Base-by-base conservation (phyloP, 1,284 basidiomycete species). In the Cryptococcus sp. region DNA sequence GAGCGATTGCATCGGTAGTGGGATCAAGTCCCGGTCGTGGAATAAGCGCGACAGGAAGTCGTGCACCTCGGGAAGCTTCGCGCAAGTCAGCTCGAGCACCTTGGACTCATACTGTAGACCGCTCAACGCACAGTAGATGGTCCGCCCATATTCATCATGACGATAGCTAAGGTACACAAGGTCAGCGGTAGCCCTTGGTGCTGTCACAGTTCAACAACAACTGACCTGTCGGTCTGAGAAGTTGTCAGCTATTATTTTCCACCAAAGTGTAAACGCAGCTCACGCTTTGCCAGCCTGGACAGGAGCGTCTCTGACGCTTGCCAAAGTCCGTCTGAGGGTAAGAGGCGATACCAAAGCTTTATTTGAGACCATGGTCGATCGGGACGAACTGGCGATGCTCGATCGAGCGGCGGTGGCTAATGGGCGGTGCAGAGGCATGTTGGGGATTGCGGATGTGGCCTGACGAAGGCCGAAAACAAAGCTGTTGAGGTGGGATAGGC, bases 111-210 rank as follows among this genome's bases (percentile, higher is more conserved):
- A 55, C 7, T 20, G 20, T 1, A 19, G 40, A 39, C 46, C 6
- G 35, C 27, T 5, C 22, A n/a, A 38, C 46, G 77, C 73, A 91
- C 91, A 51, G 92, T 96, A 44, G 89, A 86, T 11, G 95, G 95
- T 0, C 95, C 95, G 48, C 95, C 95, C 95, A 99, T 98, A 80
- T 98, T 99, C 81, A 99, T 84, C 89, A 99, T 91, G 38, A 99
- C 90, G 60, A 99, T 85, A 42, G 89, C 95, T 90, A 74, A 35
- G 31, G 39, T n/a, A 20, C 8, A 41, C 5, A 39, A 35, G 8
- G 46, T 57, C 47, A 48, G 47, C 49, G 20, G 25, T 19, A 35
- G 15, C 47, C n/a, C 46, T 40, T 38, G 23, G 40, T 31, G 15
- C 38, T 27, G 45, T 27, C 40, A 45, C 42, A 27, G 8, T 13